These are phyloP conservation scores for Phytophthora sp. DNA, from an alignment of 352 stramenopile species.

Conservation along the genomic window DNA sequence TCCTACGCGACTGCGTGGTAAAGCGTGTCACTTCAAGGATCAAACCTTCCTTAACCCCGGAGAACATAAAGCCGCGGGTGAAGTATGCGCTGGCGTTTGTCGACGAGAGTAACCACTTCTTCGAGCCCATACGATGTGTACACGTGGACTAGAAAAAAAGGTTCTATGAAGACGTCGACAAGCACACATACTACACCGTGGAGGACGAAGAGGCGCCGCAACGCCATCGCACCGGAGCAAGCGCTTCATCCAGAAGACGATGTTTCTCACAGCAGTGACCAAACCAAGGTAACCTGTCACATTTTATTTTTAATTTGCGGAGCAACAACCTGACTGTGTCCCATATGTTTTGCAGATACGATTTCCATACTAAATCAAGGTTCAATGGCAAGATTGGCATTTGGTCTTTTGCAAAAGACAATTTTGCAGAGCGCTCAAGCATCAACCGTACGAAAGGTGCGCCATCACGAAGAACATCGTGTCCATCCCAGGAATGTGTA, in stretches of 20 bases:
- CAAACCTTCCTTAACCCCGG: not conserved
- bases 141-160: slow-evolving; percentile 22
- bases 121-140: slow-evolving; percentile 7
- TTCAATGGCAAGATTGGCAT: slow-evolving; percentile 37
- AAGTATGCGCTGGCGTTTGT: not conserved
- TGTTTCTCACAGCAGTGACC: not conserved
- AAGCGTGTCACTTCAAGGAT: not conserved
- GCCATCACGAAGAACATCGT: slow-evolving; percentile 19
- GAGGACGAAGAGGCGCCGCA: not conserved
- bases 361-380: not conserved
- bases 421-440: slow-evolving; percentile 17
- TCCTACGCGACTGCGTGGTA: not conserved
- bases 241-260: too few relatives aligned
- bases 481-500: slow-evolving; percentile 23
- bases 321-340: not conserved
- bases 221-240: slow-evolving; percentile 10
- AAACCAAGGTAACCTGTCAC: not conserved
- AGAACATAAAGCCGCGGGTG: not conserved
- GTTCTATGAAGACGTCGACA: slow-evolving; percentile 16
- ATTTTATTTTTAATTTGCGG: not conserved
- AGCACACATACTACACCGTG: not conserved
- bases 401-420: slow-evolving; percentile 29
- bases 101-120: not conserved
- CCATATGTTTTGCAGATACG: not conserved
- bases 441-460: slow-evolving; percentile 17